Percentiles rank a stretch among this genome's conserved stretches.
These are phyloP conservation scores for Podila epicladia DNA, from an alignment of 192 early-diverging fungal species.

Conservation along the genomic window DNA sequence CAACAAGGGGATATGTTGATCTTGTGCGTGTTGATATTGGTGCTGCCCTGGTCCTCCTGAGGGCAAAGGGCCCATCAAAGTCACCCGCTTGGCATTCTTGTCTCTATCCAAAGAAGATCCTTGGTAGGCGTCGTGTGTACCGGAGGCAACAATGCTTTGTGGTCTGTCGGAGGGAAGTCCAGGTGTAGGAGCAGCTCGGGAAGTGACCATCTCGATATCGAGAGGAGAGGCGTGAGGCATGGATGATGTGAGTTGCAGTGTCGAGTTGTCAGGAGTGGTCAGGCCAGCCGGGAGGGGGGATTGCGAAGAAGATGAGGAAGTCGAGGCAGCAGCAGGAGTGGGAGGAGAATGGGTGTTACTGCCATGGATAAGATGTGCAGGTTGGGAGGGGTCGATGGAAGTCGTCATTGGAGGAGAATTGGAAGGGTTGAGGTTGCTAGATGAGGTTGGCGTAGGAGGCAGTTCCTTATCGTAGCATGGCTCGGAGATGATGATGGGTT, in stretches of 20 bases:
- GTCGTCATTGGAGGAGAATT: conserved; percentile 16
- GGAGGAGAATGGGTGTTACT: conserved; percentile 19
- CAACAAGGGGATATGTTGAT: conserved; percentile 3
- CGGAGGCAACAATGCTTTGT: conserved; percentile 23
- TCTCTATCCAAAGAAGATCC: not conserved
- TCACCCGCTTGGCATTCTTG: conserved; percentile 28
- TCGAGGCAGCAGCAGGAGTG: conserved; percentile 11
- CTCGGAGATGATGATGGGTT: conserved; percentile 15
- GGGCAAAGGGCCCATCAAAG: conserved; percentile 25
- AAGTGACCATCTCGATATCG: not conserved
- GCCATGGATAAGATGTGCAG: conserved; percentile 23
- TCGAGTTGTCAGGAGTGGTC: not conserved
- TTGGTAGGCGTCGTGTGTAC: conserved; percentile 11
- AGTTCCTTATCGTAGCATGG: conserved; percentile 47
- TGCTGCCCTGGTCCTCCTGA: too few relatives aligned
- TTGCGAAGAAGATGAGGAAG: conserved; percentile 5
- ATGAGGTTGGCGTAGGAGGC: conserved; percentile 42
- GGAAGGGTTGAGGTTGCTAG: conserved; percentile 26
- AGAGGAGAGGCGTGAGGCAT: not conserved
- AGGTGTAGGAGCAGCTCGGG: not conserved
- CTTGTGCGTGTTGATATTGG: conserved; percentile 2
- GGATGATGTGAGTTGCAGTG: not conserved
- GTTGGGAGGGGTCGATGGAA: not conserved
- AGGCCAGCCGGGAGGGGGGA: conserved; percentile 3
- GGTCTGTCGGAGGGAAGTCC: conserved; percentile 5